Evolutionary conservation across 2,329 filamentous ascomycete genomes (phyloP), one percentile per base, ranked within the genome.

Genomic region (Pseudomassariella vexata): DNA sequence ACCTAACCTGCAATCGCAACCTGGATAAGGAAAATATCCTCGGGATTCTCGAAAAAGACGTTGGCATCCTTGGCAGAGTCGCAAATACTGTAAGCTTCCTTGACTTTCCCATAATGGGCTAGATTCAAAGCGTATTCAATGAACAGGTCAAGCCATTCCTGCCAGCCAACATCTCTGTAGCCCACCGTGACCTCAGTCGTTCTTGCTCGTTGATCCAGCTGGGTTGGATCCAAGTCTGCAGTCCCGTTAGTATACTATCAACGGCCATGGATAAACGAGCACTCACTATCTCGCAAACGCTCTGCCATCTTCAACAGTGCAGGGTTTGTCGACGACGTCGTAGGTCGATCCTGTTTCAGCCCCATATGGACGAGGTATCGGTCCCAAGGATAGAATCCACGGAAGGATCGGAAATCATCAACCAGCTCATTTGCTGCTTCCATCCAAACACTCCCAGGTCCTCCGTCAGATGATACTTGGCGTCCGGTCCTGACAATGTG

Each of bases 141-240:
- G 52, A 98, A 95, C 1, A 95, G 70, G 45, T 94, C 85, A 3
- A 95, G 72, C 92, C 92, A 98, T 28, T 79, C 73, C 36, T 80
- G 69, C 50, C 96, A 95, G 0, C 79, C 66, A 28, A 96, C 85
- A 6, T 83, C 84, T 44, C 86, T 81, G 32, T 66, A 65, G 14
- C 65, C 59, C 27, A 59, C 52, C 5, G 55, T 47, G 23, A 50
- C 40, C 19, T 45, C 50, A 48, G 42, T 14, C 41, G 37, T 10
- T 46, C 41, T 6, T 42, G 45, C 24, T 52, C 19, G 16, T 17
- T 34, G 14, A 19, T 30, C 20, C 9, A 28, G 24, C 12, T 38
- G 36, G 11, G 29, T 17, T 9, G 57, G 55, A 8, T 57, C 57
- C 20, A 59, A 36, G 24, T 57, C 56, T 55, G 32, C 10, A 5